Conservation (phyloP, 768 basidiomycete species). For the Butyriboletus loyo region DNA sequence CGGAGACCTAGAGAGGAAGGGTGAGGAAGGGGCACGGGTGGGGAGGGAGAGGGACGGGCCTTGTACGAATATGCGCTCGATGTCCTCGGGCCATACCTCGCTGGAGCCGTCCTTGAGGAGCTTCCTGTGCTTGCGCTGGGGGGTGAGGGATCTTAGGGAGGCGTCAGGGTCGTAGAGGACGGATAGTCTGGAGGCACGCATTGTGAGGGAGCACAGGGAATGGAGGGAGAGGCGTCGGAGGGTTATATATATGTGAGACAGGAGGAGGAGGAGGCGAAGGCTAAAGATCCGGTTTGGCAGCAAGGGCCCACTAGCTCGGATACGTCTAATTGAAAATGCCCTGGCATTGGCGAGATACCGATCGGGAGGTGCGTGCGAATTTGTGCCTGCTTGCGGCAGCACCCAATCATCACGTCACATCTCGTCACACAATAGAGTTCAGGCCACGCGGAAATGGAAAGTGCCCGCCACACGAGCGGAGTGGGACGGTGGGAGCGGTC, state of each 20-base stretch:
- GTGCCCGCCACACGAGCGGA: conserved; percentile 47
- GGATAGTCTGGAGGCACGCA: conserved; percentile 26
- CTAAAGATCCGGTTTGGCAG: conserved; percentile 49
- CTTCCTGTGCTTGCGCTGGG: conserved; percentile 79
- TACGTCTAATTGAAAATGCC: conserved; percentile 32
- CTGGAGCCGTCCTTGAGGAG: conserved; percentile 75
- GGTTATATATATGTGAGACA: conserved; percentile 38
- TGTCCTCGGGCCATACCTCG: conserved; percentile 80
- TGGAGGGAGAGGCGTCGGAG: conserved; percentile 5
- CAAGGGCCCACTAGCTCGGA: conserved; percentile 24
- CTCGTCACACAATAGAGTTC: conserved; percentile 24
- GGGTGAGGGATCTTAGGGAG: conserved; percentile 42
- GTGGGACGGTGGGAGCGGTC: conserved; percentile 28
- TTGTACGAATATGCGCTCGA: conserved; percentile 76
- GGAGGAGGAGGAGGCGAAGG: conserved; percentile 25
- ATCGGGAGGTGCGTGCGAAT: conserved; percentile 26
- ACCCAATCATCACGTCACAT: conserved; percentile 11
- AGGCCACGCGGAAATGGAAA: conserved; percentile 44
- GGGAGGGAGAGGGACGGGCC: conserved; percentile 37
- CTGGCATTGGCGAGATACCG: conserved; percentile 27
- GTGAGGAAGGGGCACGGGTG: conserved; percentile 1
- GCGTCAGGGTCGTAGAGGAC: conserved; percentile 19
- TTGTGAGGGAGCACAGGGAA: conserved; percentile 9
- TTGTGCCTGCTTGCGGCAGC: conserved; percentile 6
- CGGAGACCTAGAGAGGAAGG: conserved; percentile 50